Base-by-base conservation (phyloP, 2,329 filamentous ascomycete species). In the Sporothrix sp. region DNA sequence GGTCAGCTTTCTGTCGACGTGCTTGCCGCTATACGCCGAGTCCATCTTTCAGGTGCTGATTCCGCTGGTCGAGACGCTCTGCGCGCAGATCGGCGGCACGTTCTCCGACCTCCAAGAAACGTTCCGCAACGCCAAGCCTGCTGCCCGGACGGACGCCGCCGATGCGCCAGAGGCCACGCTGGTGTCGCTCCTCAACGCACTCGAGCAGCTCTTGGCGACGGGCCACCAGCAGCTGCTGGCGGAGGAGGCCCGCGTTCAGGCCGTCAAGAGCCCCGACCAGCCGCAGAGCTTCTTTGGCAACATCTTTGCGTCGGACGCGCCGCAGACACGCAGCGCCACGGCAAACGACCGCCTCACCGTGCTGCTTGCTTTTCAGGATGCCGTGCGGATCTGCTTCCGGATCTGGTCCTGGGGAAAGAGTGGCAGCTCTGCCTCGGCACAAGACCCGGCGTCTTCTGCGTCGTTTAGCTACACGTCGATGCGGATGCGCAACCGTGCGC, bases 291-390 rank as follows among this genome's bases (percentile, higher is more conserved):
- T 96, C 63, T 95, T 97, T 61, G 89, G 89, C 39, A 95, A 87
- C 58, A 95, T 96, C 0, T 95, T 95, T 63, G 78, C 87, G 33
- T 79, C 85, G 1, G 89, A 96, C 53, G 73, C 79, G 1, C 81
- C 78, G 1, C 81, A 90, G 54, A 76, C 81, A n/a, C 82, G 89
- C 44, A 88, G 83, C 53, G 81, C 84, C 7, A 89, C 87, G n/a
- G 89, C 90, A 8, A 98, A 97, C 61, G 91, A 93, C 59, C 81
- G 91, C 40, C 74, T 98, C 20, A 97, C 93, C 0, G 91, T 98
- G 18, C 75, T 96, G 38, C 74, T 98, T n/a, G 94, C 90, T 10
- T 95, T 98, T 63, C 91, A 97, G 65, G 94, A 98, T 64, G 88
- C 90, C 1, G 87, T 97, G 52, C 81, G 88, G 21, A 86, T 95